Base-by-base conservation (phyloP, 208 protist species). In the Acanthamoeba castellanii region DNA sequence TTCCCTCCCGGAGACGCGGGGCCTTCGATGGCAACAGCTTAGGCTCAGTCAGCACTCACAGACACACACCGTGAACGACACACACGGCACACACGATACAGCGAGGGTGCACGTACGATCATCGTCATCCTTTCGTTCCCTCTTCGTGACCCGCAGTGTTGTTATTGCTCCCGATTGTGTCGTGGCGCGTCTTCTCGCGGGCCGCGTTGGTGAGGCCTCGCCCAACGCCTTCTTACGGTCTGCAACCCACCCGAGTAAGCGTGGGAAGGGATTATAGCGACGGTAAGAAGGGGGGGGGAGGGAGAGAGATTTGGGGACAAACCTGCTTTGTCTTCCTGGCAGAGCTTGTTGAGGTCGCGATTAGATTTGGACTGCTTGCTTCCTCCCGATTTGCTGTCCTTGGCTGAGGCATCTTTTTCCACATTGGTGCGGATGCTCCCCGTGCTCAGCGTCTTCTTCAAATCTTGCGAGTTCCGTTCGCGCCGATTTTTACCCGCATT, bases 371-470 rank as follows among this genome's bases (percentile, higher is more conserved):
- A 8, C 7, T n/a, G 76, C 45, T 27, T 8, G 14, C 30, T 32
- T 16, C 76, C 76, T 45, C 11, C 30, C 50, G 25, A 18, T 37
- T 34, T 72, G 64, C n/a, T 27, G 64, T 72, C n/a, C 64, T 87
- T 87, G 37, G 50, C 64, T 14, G 78, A 30, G 78, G 18, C 76
- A 0, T 84, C 76, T 27, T 82, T 82, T 30, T 50, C 76, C 76
- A 85, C 57, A 13, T 50, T 85, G 76, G 50, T 61, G 1, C 61
- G 78, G 16, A 82, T 82, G 78, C 52, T 87, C 27, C 78, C 78
- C 27, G 78, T 61, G 78, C 78, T 87, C 47, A 87, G 50, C 42
- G 78, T 87, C 78, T 87, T 87, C 50, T 87, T 87, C 78, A 87
- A 61, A 27, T 87, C 78, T 37, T 87, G 25, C 1, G 3, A 7